phyloP scores from a whole-genome alignment of 2,329 filamentous ascomycete species.

The Cercospora beticola region DNA sequence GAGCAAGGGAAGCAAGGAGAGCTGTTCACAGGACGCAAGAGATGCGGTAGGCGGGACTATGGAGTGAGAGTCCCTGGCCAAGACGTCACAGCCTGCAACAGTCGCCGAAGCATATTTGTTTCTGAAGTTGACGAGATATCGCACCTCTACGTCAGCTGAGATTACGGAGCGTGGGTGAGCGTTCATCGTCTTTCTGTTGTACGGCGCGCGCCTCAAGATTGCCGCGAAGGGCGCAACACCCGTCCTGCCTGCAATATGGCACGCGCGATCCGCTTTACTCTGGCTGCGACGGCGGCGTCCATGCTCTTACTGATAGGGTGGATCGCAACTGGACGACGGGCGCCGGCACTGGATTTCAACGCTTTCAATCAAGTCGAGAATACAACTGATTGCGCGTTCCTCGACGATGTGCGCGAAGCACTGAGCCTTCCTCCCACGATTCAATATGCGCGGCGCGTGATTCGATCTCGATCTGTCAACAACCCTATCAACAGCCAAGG shows the following conservation, averaged over 20 bases:
- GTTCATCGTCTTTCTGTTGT: not conserved
- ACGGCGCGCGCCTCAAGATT: not conserved
- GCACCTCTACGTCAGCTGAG: not conserved
- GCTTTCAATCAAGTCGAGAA: not conserved
- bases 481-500: not conserved
- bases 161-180: not conserved
- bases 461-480: not conserved
- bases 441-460: not conserved
- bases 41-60: not conserved
- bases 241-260: not conserved
- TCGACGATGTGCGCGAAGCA: not conserved
- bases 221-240: not conserved
- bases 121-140: not conserved
- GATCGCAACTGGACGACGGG: not conserved
- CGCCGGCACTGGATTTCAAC: not conserved
- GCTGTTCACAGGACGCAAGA: not conserved
- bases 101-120: not conserved
- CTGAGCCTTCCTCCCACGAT: not conserved
- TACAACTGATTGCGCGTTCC: not conserved
- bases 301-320: not conserved
- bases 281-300: not conserved
- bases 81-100: not conserved
- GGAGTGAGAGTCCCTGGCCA: not conserved
- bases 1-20: not conserved
- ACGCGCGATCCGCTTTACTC: not conserved